These are phyloP conservation scores for Zalerion maritima DNA, from an alignment of 495 filamentous ascomycete species.

Conservation along the genomic window DNA sequence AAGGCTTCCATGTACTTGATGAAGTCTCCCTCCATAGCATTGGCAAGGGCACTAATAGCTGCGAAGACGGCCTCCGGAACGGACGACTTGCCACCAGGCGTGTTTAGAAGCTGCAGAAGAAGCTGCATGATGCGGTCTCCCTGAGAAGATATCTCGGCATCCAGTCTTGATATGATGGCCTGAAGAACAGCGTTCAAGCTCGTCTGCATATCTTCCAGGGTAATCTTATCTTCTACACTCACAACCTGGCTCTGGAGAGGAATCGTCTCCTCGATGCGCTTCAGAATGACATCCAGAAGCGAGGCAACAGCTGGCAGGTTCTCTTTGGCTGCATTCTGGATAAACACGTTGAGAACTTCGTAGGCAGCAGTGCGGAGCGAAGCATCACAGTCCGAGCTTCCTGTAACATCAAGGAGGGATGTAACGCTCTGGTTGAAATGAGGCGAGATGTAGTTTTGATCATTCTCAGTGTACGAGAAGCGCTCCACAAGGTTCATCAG, in stretches of 20 bases:
- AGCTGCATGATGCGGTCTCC: constrained; percentile 87
- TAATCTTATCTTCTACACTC: constrained; percentile 87
- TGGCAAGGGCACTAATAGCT: constrained; percentile 71
- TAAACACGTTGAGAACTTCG: constrained; percentile 88
- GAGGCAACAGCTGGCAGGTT: constrained; percentile 66
- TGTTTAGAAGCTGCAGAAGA: constrained; percentile 63
- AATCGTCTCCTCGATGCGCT: constrained; percentile 80
- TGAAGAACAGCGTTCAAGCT: constrained; percentile 82
- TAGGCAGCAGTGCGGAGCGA: constrained; percentile 96
- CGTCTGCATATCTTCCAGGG: constrained; percentile 93
- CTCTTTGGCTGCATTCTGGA: constrained; percentile 76
- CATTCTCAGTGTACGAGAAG: constrained; percentile 80
- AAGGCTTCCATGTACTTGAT: constrained; percentile 94
- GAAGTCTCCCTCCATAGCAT: constrained; percentile 82
- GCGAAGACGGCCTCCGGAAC: constrained; percentile 91
- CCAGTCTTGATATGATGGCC: constrained; percentile 81
- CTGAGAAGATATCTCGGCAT: constrained; percentile 80
- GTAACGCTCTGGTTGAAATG: constrained; percentile 89
- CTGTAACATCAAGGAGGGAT: constrained; percentile 72
- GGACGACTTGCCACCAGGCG: constrained; percentile 72
- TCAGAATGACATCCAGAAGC: constrained; percentile 69
- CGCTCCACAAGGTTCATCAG: constrained; percentile 96
- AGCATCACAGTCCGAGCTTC: constrained; percentile 69
- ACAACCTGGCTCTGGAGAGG: constrained; percentile 89
- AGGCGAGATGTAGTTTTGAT: constrained; percentile 74